Base-by-base conservation (phyloP, 768 basidiomycete genomes). In the Naematelia aurantialba region DNA sequence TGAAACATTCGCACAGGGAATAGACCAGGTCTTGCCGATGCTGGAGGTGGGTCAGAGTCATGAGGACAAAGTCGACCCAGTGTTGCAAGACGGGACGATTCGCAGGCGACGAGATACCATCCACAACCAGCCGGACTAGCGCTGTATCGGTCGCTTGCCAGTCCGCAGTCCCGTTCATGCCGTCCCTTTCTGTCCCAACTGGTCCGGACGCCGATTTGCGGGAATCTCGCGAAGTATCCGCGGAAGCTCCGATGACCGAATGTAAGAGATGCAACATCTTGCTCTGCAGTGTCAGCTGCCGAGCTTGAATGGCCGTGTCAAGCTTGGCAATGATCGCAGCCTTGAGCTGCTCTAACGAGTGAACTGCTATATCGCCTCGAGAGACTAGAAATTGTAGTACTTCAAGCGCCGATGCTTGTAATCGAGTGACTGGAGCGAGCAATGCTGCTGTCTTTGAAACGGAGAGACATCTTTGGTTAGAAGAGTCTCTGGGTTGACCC, bases 1-100 rank as follows among this genome's bases (percentile, higher is more conserved):
- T 87, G 60, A 94, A 73, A 66, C 89, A 88, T 60, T 90, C 90
- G 60, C 83, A 86, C 26, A 98, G 80, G 1, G 91, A 87, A 2
- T 83, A 79, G 22, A 94, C 80, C 31, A 86, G 81, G 10, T 82
- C 79, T 52, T 86, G 84, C 1, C 89, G 79, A 1, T 83, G 80
- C 19, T 85, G 87, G 70, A 91, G 89, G 66, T 91, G 89, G 3
- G 90, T 86, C 17, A 93, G 79, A 0, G 91, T 89, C 85, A 89
- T 89, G 55, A 94, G 82, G 59, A 97, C 82, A 74, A 99, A 98
- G 73, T 98, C 94, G 25, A 98, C 81, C 94, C 94, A 98, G 67
- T 96, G 90, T 69, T 96, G 93, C 27, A 94, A 76, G 24, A 94
- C 83, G 0, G 90, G 82, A 26, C 86, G 84, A 77, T 94, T 96